A percentile compares a stretch with the other conserved stretches of the same genome.
These are phyloP conservation scores for Diphasiastrum complanatum DNA, from an alignment of 83 land plant species.

Conservation along the genomic window DNA sequence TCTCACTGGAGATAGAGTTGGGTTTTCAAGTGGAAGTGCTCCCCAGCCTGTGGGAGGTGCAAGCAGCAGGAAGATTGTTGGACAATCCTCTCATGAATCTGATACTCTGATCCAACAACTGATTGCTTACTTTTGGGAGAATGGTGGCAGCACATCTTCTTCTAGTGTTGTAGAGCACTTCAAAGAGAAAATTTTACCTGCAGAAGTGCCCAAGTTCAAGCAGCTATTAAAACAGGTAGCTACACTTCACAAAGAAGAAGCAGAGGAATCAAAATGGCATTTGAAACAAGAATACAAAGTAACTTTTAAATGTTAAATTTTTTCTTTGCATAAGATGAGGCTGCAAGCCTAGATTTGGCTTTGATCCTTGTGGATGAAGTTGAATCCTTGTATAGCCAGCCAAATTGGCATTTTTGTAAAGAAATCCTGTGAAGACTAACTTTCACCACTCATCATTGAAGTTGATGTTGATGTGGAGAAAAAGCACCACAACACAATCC, in stretches of 20 bases:
- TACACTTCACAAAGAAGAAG: constrained; percentile 42
- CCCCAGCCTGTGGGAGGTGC: constrained; percentile 22
- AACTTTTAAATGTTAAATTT: no score
- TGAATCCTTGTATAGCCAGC: no score
- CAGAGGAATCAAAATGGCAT: constrained; percentile 55
- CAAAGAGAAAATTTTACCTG: constrained; percentile 50
- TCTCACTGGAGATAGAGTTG: background rate
- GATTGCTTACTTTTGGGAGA: constrained; percentile 57
- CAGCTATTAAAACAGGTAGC: constrained; percentile 85
- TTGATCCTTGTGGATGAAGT: no score
- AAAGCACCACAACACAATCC: no score
- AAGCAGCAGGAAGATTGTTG: background rate
- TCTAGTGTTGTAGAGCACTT: constrained; percentile 61
- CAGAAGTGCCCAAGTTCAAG: constrained; percentile 61
- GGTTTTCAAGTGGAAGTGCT: no score
- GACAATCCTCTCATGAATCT: constrained; percentile 17
- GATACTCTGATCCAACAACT: constrained; percentile 64
- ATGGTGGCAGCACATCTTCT: constrained; percentile 58
- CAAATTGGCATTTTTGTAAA: no score
- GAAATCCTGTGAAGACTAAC: no score
- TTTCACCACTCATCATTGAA: no score
- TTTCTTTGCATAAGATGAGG: no score
- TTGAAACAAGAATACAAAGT: constrained; percentile 64
- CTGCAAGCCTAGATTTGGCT: no score
- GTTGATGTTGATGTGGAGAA: no score